These are phyloP conservation scores for Sarocladium oryzae DNA, from an alignment of 2,329 filamentous ascomycete species.

Conservation along the genomic window DNA sequence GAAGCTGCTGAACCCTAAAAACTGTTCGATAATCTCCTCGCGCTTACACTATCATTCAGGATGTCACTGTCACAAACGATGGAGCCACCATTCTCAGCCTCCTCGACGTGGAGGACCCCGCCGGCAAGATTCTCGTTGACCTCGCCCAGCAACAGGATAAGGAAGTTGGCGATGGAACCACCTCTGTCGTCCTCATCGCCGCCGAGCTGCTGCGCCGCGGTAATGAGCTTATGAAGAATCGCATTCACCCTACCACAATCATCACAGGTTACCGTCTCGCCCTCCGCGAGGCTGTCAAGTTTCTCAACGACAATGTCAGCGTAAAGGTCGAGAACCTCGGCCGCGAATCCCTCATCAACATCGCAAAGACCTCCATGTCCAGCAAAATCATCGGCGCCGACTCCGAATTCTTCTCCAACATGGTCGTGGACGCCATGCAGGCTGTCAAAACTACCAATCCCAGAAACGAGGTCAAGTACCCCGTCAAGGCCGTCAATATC, in stretches of 20 bases:
- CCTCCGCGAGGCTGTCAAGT: constrained; percentile 92
- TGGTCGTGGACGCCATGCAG: constrained; percentile 94
- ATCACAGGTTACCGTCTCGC: constrained; percentile 97
- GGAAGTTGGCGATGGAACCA: constrained; percentile 97
- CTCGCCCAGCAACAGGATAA: constrained; percentile 98
- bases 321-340: constrained; percentile 90
- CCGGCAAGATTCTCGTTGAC: constrained; percentile 96
- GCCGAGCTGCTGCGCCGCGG: constrained; percentile 87
- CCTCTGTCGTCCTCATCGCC: constrained; percentile 94
- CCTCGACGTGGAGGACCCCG: constrained; percentile 94
- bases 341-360: constrained; percentile 83
- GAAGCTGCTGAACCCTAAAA: not conserved
- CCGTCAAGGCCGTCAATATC: constrained; percentile 98
- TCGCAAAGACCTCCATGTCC: constrained; percentile 98
- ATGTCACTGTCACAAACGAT: constrained; percentile 98
- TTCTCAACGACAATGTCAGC: constrained; percentile 98
- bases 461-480: constrained; percentile 88
- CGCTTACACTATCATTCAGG: constrained; percentile 38
- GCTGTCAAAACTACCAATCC: constrained; percentile 92
- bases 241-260: constrained; percentile 98
- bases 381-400: constrained; percentile 97
- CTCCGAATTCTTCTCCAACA: constrained; percentile 93
- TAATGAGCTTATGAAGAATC: constrained; percentile 99
- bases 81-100: constrained; percentile 93
- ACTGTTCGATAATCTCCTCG: not conserved